phyloP scores from a whole-genome alignment of 805 yeast genomes.

The Cyberlindnera subsufficiens region DNA sequence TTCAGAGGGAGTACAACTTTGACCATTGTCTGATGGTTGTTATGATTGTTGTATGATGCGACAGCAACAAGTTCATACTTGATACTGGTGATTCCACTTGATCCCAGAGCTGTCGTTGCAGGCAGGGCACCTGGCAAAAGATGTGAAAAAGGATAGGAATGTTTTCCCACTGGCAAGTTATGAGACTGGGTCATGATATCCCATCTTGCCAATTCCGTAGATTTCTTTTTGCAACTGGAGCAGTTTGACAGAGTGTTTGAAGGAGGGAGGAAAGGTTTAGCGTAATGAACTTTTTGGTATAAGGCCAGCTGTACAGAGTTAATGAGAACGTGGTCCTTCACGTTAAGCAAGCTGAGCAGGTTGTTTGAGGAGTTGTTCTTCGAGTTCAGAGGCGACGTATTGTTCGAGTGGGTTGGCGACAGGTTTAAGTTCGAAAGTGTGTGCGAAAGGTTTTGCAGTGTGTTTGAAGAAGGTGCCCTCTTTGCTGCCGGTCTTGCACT shows the following conservation, averaged over 20 bases:
- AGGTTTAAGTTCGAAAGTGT: slow-evolving; percentile 22
- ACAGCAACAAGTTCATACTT: slow-evolving; percentile 73
- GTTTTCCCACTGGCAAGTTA: slow-evolving; percentile 59
- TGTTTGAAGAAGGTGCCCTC: slow-evolving; percentile 12
- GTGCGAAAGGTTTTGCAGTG: slow-evolving; percentile 14
- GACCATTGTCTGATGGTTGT: slow-evolving; percentile 29
- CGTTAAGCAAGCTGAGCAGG: slow-evolving; percentile 20
- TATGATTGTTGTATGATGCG: slow-evolving; percentile 35
- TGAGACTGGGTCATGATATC: slow-evolving; percentile 61
- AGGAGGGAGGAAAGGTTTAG: slow-evolving; percentile 61
- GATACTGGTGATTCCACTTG: slow-evolving; percentile 43
- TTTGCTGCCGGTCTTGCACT: slow-evolving; percentile 16
- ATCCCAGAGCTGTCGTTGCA: slow-evolving; percentile 60
- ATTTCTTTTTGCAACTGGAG: slow-evolving; percentile 46
- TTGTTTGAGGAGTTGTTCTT: slow-evolving; percentile 21
- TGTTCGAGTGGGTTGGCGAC: slow-evolving; percentile 21
- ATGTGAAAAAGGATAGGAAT: slow-evolving; percentile 90
- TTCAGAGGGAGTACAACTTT: slow-evolving; percentile 56
- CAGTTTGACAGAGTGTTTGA: slow-evolving; percentile 47
- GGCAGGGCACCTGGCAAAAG: slow-evolving; percentile 85
- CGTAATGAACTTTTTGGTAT: slow-evolving; percentile 63
- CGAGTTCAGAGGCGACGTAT: slow-evolving; percentile 16
- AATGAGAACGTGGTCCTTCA: slow-evolving; percentile 42
- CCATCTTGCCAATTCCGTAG: slow-evolving; percentile 78
- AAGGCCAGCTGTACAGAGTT: slow-evolving; percentile 57